Evolutionary conservation across 2,329 filamentous ascomycete species (phyloP).

Genomic region (Madurella mycetomatis): DNA sequence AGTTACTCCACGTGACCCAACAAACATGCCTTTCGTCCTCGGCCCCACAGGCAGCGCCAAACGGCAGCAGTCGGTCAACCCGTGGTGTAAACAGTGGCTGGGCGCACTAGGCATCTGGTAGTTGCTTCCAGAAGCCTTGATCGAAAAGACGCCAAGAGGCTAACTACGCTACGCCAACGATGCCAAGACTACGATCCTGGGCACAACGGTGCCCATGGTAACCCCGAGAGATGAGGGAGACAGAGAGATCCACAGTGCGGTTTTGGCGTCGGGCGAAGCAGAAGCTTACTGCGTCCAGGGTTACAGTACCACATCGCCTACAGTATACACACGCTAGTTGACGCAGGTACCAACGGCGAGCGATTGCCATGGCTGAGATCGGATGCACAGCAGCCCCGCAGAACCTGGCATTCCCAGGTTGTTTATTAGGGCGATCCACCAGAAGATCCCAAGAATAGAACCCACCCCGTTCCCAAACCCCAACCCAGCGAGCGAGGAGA

Average conservation of each 20-base stretch:
- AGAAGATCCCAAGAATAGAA: constrained; percentile 5
- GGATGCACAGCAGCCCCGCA: not conserved
- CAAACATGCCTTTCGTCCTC: no score
- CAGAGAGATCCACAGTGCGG: no score
- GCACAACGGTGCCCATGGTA: not conserved
- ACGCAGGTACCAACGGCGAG: not conserved
- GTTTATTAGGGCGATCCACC: constrained; percentile 9
- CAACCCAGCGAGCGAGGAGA: not conserved
- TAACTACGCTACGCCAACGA: not conserved
- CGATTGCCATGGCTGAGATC: not conserved
- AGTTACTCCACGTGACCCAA: not conserved
- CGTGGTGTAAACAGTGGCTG: not conserved
- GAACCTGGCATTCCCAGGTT: constrained; percentile 2
- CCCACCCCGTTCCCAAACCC: no score
- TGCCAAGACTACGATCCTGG: not conserved
- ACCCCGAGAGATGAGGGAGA: not conserved
- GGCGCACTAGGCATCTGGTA: not conserved
- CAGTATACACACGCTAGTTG: no score
- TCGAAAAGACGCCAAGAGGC: not conserved
- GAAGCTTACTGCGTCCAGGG: no score
- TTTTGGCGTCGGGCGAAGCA: no score
- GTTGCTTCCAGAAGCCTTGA: constrained; percentile 5
- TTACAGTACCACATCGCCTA: no score
- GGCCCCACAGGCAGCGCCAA: no score
- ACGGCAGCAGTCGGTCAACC: not conserved